Evolutionary conservation across 306 rosid species (phyloP), one percentile per base, ranked within the genome.

Genomic region (Rosa lucieae): DNA sequence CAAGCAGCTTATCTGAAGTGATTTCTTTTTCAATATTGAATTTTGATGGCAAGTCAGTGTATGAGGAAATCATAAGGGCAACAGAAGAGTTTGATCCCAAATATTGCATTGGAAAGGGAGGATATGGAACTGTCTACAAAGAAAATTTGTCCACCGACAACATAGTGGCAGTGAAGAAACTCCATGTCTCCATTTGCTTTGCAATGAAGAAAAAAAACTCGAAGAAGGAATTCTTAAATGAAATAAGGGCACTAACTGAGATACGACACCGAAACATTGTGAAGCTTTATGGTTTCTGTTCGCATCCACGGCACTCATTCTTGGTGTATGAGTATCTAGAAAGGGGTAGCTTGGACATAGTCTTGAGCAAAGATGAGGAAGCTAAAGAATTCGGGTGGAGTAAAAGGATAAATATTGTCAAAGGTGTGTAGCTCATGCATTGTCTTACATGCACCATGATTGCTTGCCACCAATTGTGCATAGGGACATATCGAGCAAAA

Each of bases 381-480:
- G 85, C 78, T 10, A 82, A 10, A 42, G 42, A 42, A 37, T 35
- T 82, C 23, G 51, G 49, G 6, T 76, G 84, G 81, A 23, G 49
- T 2, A 76, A 2, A 63, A 70, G 78, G 51, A 67, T 76, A 59
- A 76, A 29, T 48, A 40, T 81, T 69, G 59, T 62, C 10, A 62
- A 62, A 51, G 51, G 73, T 1, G 73, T 1, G 59, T 76, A 12
- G 73, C 74, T 2, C 55, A 76, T 29, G 84, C 84, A 47, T 70
- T 81, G 32, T 29, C 58, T 12, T 81, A 81, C 14, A 48, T 81
- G 84, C 84, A 81, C 52, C 69, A 81, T 3, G 77, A 76, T 42
- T 70, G 81, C 6, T 2, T 78, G 37, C 76, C 55, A 32, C 72
- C 76, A 5, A 81, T 75, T 70, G 72, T 81, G 3, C 77, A 76